Conservation (phyloP, 2,329 filamentous ascomycete species). For the Monosporascus sp. region DNA sequence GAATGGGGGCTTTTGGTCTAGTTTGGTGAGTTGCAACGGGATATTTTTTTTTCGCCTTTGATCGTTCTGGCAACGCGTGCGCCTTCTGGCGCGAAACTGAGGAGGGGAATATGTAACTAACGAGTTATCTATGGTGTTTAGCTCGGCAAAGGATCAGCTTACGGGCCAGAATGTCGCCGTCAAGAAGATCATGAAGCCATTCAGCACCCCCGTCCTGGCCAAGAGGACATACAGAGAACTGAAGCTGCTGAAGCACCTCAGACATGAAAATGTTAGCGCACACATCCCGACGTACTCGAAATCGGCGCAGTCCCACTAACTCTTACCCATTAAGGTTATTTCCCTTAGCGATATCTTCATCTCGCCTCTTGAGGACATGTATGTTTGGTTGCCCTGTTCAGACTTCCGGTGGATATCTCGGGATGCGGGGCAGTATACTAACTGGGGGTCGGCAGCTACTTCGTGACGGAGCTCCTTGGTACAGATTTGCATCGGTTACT, state of each 20-base stretch:
- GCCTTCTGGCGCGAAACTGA: not conserved
- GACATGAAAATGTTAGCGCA: slow-evolving; percentile 81
- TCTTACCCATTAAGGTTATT: slow-evolving; percentile 62
- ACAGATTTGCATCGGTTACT: slow-evolving; percentile 94
- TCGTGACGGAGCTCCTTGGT: slow-evolving; percentile 94
- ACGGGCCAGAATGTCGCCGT: slow-evolving; percentile 95
- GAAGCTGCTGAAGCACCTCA: slow-evolving; percentile 93
- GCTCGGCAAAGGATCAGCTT: slow-evolving; percentile 96
- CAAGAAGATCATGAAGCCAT: slow-evolving; percentile 99
- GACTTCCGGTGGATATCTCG: slow-evolving; percentile 2
- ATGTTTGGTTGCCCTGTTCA: slow-evolving; percentile 31
- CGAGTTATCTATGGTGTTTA: slow-evolving; percentile 32
- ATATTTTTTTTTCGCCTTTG: slow-evolving; percentile 6
- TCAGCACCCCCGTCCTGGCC: slow-evolving; percentile 96
- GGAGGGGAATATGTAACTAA: slow-evolving; percentile 6
- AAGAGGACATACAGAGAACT: slow-evolving; percentile 97
- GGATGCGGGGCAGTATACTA: slow-evolving; percentile 12
- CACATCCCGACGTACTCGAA: slow-evolving; percentile 1
- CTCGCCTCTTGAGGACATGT: slow-evolving; percentile 98
- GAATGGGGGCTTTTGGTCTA: slow-evolving; percentile 97
- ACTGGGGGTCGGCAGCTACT: slow-evolving; percentile 60
- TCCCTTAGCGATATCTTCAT: slow-evolving; percentile 99
- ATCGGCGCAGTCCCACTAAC: slow-evolving; percentile 16
- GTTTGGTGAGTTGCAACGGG: slow-evolving; percentile 67
- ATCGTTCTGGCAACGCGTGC: not conserved